phyloP scores from a whole-genome alignment of 805 yeast genomes.

The Kodamaea sagamina region DNA sequence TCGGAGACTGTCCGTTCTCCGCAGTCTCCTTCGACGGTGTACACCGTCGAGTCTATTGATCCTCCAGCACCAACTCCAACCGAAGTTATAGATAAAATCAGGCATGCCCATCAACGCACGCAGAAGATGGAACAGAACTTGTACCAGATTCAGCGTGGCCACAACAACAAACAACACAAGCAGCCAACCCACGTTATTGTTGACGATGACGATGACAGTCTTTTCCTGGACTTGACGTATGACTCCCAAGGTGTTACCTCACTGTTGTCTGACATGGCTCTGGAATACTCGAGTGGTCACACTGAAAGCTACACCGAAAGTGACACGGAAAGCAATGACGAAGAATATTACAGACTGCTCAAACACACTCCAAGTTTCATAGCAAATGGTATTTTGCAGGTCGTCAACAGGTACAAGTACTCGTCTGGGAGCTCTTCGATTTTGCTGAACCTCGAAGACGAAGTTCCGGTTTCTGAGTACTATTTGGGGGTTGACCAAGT shows the following conservation, averaged over 20 bases:
- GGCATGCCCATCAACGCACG: slow-evolving; percentile 10
- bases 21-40: not conserved
- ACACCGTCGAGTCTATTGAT: not conserved
- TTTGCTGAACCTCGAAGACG: slow-evolving; percentile 3
- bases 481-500: not conserved
- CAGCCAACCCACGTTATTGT: slow-evolving; percentile 9
- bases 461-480: not conserved
- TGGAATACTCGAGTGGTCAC: not conserved
- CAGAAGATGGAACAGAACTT: slow-evolving; percentile 10
- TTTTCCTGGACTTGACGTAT: slow-evolving; percentile 17
- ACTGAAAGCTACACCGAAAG: slow-evolving; percentile 1
- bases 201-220: slow-evolving; percentile 19
- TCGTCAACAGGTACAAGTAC: slow-evolving; percentile 12
- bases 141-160: slow-evolving; percentile 7
- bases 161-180: slow-evolving; percentile 1
- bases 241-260: slow-evolving; percentile 9
- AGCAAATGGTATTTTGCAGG: slow-evolving; percentile 11
- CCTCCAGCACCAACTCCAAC: slow-evolving; percentile 6
- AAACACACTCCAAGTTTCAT: slow-evolving; percentile 7
- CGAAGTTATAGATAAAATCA: slow-evolving; percentile 1
- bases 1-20: not conserved
- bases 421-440: slow-evolving; percentile 3
- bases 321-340: not conserved
- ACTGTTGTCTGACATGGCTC: slow-evolving; percentile 6
- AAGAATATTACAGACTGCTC: slow-evolving; percentile 1